phyloP scores from a whole-genome alignment of 495 filamentous ascomycete genomes.

The Monascus purpureus region DNA sequence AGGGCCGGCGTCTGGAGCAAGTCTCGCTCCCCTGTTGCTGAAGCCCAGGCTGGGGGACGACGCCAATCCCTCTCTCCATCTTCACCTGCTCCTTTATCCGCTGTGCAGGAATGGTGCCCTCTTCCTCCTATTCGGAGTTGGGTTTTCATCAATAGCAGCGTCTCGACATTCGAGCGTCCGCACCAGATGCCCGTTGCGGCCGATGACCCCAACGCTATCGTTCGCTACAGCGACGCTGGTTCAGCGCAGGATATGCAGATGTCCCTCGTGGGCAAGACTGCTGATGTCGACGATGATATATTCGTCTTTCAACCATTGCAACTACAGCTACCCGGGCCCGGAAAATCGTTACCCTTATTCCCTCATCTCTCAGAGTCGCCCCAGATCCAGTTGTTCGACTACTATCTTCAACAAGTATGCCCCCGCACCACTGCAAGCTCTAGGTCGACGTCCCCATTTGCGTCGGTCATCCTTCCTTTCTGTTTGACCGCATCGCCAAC shows the following conservation, averaged over 20 bases:
- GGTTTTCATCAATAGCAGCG: slow-evolving; percentile 26
- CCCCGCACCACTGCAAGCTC: slow-evolving; percentile 27
- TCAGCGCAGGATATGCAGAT: not conserved
- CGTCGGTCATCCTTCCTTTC: slow-evolving; percentile 26
- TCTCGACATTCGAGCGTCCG: slow-evolving; percentile 18
- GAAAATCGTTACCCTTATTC: slow-evolving; percentile 13
- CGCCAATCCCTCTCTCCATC: slow-evolving; percentile 2
- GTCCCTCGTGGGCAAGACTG: not conserved
- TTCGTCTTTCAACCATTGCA: not conserved
- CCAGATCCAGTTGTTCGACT: slow-evolving; percentile 24
- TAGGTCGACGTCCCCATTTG: slow-evolving; percentile 24
- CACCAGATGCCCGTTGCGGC: slow-evolving; percentile 15
- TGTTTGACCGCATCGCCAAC: slow-evolving; percentile 23
- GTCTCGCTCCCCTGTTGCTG: slow-evolving; percentile 5
- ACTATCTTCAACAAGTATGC: slow-evolving; percentile 30
- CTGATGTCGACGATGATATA: not conserved
- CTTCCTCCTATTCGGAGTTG: slow-evolving; percentile 17
- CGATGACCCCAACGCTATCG: slow-evolving; percentile 14
- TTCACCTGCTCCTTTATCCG: slow-evolving; percentile 4
- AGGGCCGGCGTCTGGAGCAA: slow-evolving; percentile 31
- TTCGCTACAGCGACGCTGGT: not conserved
- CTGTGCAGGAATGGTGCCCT: slow-evolving; percentile 19
- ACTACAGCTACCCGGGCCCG: slow-evolving; percentile 3
- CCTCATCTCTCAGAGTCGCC: slow-evolving; percentile 14
- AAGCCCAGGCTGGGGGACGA: not conserved